These are phyloP conservation scores for Colletotrichum neosansevieriae DNA, from an alignment of 2,329 filamentous ascomycete genomes.

Conservation along the genomic window DNA sequence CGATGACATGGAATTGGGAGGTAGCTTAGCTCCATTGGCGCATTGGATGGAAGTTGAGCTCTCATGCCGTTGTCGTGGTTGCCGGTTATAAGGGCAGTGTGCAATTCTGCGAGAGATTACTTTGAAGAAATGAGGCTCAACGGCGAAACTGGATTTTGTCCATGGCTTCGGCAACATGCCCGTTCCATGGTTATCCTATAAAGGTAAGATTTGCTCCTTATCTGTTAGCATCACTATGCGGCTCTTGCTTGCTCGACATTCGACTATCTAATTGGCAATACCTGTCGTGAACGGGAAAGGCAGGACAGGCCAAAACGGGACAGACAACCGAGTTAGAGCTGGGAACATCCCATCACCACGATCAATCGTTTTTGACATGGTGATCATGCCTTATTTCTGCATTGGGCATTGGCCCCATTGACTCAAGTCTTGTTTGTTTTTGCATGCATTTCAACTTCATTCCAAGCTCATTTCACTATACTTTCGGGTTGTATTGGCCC, in stretches of 20 bases:
- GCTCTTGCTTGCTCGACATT: constrained; percentile 1
- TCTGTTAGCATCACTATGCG: not conserved
- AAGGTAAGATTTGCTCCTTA: no score
- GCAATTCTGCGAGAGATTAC: not conserved
- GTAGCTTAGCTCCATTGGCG: not conserved
- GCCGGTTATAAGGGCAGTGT: no score
- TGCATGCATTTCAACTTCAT: constrained; percentile 16
- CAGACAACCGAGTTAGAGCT: not conserved
- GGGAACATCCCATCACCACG: constrained; percentile 6
- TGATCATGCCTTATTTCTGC: constrained; percentile 12
- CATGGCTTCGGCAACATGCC: not conserved
- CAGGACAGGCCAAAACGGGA: not conserved
- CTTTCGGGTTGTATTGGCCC: not conserved
- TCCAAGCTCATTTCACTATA: constrained; percentile 16
- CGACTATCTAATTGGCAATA: not conserved
- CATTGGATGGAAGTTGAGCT: not conserved
- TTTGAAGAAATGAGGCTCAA: not conserved
- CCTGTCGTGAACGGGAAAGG: not conserved
- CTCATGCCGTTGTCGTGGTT: no score
- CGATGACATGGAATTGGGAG: not conserved
- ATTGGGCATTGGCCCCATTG: constrained; percentile 17
- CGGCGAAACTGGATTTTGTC: not conserved
- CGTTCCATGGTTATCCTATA: no score
- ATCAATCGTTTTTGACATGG: not conserved
- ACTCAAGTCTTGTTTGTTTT: constrained; percentile 10